These are phyloP conservation scores for Chaetomidium leptoderma DNA, from an alignment of 495 filamentous ascomycete species.

Conservation along the genomic window DNA sequence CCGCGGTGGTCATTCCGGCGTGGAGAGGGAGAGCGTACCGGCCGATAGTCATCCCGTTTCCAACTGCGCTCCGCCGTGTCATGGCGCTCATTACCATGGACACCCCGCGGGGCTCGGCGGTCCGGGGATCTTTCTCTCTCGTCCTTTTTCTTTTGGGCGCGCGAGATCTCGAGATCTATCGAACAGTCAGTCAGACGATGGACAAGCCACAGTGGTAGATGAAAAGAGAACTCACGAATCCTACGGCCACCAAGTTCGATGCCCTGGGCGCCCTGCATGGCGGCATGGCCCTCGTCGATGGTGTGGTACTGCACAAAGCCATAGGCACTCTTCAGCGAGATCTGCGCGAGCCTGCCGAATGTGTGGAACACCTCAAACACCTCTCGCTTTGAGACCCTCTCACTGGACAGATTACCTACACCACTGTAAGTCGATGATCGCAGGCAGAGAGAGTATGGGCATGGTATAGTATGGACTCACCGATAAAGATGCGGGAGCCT, in stretches of 20 bases:
- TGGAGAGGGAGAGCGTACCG: conserved; percentile 49
- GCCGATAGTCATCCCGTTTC: conserved; percentile 64
- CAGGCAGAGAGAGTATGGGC: not conserved
- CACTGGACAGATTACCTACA: conserved; percentile 88
- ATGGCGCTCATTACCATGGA: conserved; percentile 30
- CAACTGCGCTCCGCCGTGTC: conserved; percentile 33
- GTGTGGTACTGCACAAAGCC: conserved; percentile 95
- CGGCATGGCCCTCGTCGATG: conserved; percentile 62
- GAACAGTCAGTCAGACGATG: conserved; percentile 19
- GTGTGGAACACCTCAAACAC: conserved; percentile 84
- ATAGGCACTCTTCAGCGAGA: conserved; percentile 95
- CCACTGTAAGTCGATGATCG: conserved; percentile 1
- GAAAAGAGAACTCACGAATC: conserved; percentile 68
- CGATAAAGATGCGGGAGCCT: conserved; percentile 84
- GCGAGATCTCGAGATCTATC: conserved; percentile 89
- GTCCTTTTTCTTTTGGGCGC: conserved; percentile 71
- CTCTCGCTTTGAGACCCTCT: conserved; percentile 89
- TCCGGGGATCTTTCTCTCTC: conserved; percentile 36
- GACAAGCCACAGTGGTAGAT: not conserved
- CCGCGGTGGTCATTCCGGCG: conserved; percentile 43
- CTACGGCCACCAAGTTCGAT: conserved; percentile 73
- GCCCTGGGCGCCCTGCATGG: conserved; percentile 74
- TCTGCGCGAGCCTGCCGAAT: conserved; percentile 85
- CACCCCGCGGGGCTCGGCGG: conserved; percentile 25
- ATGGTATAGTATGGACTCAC: conserved; percentile 59